A percentile compares a stretch with the other conserved stretches of the same genome.
Evolutionary conservation across 2,329 filamentous ascomycete genomes (phyloP).

Genomic region (Parasarocladium wereldwijsianum): DNA sequence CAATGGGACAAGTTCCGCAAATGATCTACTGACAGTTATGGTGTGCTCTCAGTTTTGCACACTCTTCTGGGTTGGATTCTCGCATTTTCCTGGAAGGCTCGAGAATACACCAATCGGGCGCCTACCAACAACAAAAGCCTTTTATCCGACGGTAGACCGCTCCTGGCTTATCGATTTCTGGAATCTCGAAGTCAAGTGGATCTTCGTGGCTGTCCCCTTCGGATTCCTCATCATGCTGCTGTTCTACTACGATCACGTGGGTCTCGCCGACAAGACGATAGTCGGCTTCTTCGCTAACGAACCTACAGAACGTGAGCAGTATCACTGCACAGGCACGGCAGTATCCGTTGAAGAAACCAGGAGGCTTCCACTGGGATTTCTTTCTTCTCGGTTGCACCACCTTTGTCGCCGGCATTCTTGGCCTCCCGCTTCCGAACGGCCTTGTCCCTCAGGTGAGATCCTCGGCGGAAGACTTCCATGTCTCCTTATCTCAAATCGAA

Average conservation of each 20-base stretch:
- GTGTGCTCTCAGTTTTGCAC: constrained; percentile 23
- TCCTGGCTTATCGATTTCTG: constrained; percentile 37
- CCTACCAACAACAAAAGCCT: constrained; percentile 27
- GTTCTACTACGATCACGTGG: constrained; percentile 41
- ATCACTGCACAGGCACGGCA: constrained; percentile 40
- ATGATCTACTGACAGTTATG: neutral
- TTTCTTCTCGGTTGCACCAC: constrained; percentile 42
- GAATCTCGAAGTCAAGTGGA: constrained; percentile 33
- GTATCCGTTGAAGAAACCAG: constrained; percentile 40
- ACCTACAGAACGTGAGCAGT: constrained; percentile 31
- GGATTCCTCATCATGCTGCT: constrained; percentile 36
- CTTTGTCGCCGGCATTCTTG: constrained; percentile 38
- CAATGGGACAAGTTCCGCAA: neutral
- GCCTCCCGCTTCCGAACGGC: constrained; percentile 41
- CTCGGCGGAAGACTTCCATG: neutral
- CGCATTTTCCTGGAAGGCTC: constrained; percentile 32
- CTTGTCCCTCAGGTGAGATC: constrained; percentile 29
- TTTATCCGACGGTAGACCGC: constrained; percentile 28
- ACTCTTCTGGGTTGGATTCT: constrained; percentile 38
- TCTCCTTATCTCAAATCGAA: constrained; percentile 1
- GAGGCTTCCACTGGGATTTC: constrained; percentile 47
- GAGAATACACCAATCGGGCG: constrained; percentile 22
- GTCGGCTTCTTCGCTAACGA: neutral
- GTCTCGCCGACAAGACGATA: neutral
- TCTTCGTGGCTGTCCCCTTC: constrained; percentile 37